Evolutionary conservation across 2,329 filamentous ascomycete species (phyloP).

Genomic region (Myriosclerotinia scirpicola): DNA sequence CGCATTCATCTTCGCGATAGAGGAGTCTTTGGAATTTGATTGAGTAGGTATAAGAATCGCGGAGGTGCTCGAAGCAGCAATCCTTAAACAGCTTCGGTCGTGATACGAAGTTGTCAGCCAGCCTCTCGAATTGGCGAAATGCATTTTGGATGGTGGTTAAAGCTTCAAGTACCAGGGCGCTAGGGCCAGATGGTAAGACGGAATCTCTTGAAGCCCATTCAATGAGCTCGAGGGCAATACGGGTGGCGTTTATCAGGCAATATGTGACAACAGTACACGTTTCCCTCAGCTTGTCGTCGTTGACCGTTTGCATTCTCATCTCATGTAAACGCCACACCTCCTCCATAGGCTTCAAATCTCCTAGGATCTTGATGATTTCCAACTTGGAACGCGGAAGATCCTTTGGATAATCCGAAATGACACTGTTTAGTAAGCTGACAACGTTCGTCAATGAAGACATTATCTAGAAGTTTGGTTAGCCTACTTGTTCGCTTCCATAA

Average conservation of each 20-base stretch:
- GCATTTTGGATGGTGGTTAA: neutral
- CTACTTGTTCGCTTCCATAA: neutral
- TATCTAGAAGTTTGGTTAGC: neutral
- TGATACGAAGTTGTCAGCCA: neutral
- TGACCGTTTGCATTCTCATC: neutral
- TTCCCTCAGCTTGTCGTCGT: neutral
- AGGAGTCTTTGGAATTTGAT: conserved; percentile 4
- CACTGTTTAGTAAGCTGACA: neutral
- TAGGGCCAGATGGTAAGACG: neutral
- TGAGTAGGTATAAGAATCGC: neutral
- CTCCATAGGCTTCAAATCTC: neutral
- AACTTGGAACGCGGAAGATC: conserved; percentile 13
- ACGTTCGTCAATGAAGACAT: conserved; percentile 5
- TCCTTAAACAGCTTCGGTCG: neutral
- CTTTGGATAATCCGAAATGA: neutral
- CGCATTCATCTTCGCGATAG: conserved; percentile 4
- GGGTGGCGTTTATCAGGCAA: neutral
- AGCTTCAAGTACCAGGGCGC: neutral
- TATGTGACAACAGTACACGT: neutral
- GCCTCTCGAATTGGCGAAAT: neutral
- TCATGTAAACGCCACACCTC: neutral
- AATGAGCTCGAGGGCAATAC: neutral
- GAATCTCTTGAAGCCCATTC: neutral
- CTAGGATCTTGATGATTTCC: neutral
- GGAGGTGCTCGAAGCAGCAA: conserved; percentile 3